A percentile compares a stretch with the other conserved stretches of the same genome.
These are phyloP conservation scores for Colletotrichum aenigma DNA, from an alignment of 2,329 filamentous ascomycete species.

Conservation along the genomic window DNA sequence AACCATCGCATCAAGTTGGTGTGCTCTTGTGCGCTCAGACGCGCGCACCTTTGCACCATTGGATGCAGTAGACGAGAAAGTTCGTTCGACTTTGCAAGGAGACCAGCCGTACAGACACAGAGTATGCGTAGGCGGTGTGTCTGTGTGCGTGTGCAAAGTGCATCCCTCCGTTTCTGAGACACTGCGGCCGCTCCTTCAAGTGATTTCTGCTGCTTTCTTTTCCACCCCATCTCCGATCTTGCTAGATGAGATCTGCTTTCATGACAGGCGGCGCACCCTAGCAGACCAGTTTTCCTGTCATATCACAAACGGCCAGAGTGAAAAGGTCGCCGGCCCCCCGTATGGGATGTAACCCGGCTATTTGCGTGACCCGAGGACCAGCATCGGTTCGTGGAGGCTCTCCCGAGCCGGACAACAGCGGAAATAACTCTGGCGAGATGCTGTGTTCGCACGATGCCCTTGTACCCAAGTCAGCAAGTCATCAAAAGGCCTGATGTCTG, in stretches of 20 bases:
- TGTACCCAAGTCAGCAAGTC: neutral
- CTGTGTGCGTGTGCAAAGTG: neutral
- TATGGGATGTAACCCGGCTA: neutral
- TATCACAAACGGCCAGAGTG: neutral
- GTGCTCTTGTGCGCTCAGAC: constrained; percentile 1
- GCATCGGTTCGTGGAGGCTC: neutral
- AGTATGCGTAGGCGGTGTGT: neutral
- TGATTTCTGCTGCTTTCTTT: neutral
- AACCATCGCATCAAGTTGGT: constrained; percentile 4
- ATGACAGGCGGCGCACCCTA: neutral
- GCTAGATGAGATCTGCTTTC: neutral
- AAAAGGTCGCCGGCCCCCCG: neutral
- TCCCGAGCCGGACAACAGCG: neutral
- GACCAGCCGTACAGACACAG: neutral
- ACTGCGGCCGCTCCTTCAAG: neutral
- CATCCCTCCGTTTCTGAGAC: neutral
- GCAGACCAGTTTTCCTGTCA: neutral
- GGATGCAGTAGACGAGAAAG: neutral
- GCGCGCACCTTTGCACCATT: neutral
- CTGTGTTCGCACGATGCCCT: neutral
- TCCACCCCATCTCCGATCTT: constrained; percentile 1
- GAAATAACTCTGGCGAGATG: neutral
- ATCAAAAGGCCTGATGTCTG: neutral
- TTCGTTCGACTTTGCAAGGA: neutral
- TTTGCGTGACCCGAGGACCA: neutral